Evolutionary conservation across 163 green algal genomes (phyloP).

Genomic region (Scenedesmus sp.): DNA sequence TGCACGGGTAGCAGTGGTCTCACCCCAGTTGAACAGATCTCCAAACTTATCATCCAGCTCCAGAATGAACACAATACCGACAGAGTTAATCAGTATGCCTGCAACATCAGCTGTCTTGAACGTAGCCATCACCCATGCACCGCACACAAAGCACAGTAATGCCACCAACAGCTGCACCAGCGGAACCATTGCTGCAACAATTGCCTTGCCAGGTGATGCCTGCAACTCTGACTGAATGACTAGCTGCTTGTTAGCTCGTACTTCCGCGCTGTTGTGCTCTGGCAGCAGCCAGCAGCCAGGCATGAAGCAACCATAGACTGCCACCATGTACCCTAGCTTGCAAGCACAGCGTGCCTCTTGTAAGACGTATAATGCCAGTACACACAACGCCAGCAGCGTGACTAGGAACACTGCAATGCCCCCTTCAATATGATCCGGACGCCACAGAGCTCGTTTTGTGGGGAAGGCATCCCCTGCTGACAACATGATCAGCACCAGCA

Average conservation of each 20-base stretch:
- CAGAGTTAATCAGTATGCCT: background rate
- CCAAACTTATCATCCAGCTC: background rate
- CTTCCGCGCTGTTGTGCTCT: background rate
- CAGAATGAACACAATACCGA: background rate
- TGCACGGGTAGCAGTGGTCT: background rate
- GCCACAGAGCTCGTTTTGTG: background rate
- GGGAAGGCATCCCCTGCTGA: background rate
- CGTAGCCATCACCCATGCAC: background rate
- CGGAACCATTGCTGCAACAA: background rate
- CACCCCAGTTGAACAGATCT: background rate
- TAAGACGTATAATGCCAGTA: background rate
- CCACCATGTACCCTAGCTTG: background rate
- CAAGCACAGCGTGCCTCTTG: background rate
- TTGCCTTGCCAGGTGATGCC: background rate
- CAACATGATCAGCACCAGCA: background rate
- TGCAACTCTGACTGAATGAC: background rate
- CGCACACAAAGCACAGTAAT: background rate
- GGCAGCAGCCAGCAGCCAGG: slow-evolving; percentile 3
- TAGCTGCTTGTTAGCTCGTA: background rate
- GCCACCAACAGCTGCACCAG: slow-evolving; percentile 17
- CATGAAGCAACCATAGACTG: background rate
- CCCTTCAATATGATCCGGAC: background rate
- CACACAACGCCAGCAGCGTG: background rate
- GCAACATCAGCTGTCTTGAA: background rate
- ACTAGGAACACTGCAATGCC: background rate